Evolutionary conservation across 73 alveolate genomes (phyloP), one percentile per base, ranked within the genome.

Genomic region (Halteria grandinella): DNA sequence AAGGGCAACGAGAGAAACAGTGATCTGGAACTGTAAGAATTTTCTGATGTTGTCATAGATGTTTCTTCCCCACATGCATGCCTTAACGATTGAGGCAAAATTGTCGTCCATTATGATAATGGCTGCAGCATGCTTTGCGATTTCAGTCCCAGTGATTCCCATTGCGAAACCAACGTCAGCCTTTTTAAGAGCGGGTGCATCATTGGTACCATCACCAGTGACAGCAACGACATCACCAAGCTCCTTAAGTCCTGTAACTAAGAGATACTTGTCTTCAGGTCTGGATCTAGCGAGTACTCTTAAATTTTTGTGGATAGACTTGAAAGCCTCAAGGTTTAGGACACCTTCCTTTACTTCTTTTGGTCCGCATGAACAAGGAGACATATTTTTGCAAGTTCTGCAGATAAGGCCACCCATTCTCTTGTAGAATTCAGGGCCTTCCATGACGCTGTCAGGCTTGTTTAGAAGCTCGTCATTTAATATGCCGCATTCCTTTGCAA

Each of bases 41-140:
- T 82, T 88, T 88, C 94, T 88, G 55, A 91, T 91, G 72, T 87
- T 85, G 34, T 91, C 97, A 64, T 86, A 88, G 25, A 91, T 83
- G 75, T 85, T 85, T 79, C 95, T 91, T 39, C 97, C 97, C 89
- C 91, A 91, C 75, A 79, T 60, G 29, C 87, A 72, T 17, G 96
- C 96, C 70, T 87, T 91, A 4, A 88, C 89, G 55, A 91, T 91
- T 31, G 95, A 88, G 32, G 93, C 84, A 55, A 91, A 91, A 84
- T 82, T 74, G 47, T 88, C 83, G 52, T 88, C 75, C 62, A 69
- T 55, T 50, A 91, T 64, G 32, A 93, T 93, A 55, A 92, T 93
- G 51, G 92, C 99, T 34, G 97, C 78, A 37, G 97, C 98, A 43
- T 93, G 98, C 64, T 93, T 95, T 3, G 99, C 98, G 32, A 95